These are phyloP conservation scores for Pterothamnion heteromorphum DNA, from an alignment of 31 red algal species.

Conservation along the genomic window DNA sequence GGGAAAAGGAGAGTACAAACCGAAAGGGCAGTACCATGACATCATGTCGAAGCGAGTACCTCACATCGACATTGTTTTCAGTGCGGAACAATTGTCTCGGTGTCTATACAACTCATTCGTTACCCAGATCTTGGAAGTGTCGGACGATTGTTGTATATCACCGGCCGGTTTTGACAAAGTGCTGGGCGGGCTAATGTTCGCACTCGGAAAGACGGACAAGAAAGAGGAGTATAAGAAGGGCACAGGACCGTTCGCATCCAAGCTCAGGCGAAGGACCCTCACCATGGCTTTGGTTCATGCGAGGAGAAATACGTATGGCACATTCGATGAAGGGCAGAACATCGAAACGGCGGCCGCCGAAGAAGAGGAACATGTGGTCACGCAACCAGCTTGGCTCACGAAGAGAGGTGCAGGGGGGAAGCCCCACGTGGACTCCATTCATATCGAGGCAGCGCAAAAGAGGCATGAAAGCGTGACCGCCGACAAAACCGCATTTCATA, in stretches of 20 bases:
- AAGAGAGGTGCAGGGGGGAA: background rate
- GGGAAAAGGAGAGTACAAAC: background rate
- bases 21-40: background rate
- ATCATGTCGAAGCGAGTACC: background rate
- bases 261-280: background rate
- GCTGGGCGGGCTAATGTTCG: background rate
- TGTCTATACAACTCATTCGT: background rate
- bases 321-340: background rate
- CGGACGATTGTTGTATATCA: background rate
- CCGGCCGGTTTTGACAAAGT: background rate
- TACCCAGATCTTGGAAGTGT: background rate
- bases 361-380: background rate
- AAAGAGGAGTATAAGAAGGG: background rate
- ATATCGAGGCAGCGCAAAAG: background rate
- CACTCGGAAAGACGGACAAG: background rate
- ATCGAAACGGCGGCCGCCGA: background rate
- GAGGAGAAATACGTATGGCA: background rate
- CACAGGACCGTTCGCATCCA: background rate
- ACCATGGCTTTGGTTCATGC: background rate
- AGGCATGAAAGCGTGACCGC: background rate
- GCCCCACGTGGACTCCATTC: background rate
- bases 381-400: background rate
- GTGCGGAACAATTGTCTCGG: background rate
- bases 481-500: background rate
- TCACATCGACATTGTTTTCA: background rate